Evolutionary conservation across 2,329 filamentous ascomycete species (phyloP).

Genomic region (Trichoderma sp.): DNA sequence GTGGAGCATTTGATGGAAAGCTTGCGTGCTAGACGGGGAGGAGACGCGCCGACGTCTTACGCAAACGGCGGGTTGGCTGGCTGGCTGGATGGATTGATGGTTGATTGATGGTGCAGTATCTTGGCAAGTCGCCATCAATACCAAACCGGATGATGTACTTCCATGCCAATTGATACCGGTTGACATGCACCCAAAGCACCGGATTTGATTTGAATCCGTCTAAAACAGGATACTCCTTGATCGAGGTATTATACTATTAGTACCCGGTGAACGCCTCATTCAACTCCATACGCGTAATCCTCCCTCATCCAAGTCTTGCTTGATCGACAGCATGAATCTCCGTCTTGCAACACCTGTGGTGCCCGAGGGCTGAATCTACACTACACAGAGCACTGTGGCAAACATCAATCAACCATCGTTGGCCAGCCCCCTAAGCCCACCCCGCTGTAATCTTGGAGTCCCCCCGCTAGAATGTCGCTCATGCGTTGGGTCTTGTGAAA

Average conservation of each 20-base stretch:
- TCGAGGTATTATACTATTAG: too few species aligned
- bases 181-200: neutral
- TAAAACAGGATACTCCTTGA: neutral
- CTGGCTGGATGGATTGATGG: neutral
- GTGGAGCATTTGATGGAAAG: neutral
- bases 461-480: conserved; percentile 7
- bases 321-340: conserved; percentile 5
- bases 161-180: too few species aligned
- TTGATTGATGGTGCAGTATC: neutral
- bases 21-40: neutral
- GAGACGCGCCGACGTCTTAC: neutral
- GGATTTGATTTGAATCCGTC: neutral
- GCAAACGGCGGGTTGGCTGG: neutral
- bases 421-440: conserved; percentile 8
- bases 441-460: conserved; percentile 13
- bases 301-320: neutral
- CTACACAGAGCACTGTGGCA: neutral
- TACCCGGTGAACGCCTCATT: neutral
- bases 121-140: neutral
- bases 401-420: neutral
- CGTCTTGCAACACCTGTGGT: neutral
- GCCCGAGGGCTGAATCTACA: neutral
- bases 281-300: neutral
- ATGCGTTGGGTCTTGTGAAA: neutral
- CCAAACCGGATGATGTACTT: too few species aligned